These are phyloP conservation scores for Hypoxylon sp. DNA, from an alignment of 2,329 filamentous ascomycete species.

Conservation along the genomic window DNA sequence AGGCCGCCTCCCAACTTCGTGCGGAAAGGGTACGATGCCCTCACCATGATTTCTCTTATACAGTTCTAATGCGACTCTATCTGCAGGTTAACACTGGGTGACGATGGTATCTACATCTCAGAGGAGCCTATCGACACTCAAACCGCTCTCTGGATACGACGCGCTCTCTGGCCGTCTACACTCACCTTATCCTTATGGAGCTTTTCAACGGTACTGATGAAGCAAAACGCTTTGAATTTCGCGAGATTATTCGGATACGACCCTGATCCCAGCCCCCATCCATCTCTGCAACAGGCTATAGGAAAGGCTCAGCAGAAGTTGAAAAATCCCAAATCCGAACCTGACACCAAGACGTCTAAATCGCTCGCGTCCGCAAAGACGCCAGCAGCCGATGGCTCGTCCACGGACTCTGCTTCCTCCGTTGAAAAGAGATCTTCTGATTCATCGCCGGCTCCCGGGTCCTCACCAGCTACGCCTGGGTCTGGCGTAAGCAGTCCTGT, in stretches of 20 bases:
- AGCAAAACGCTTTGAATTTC: slow-evolving; percentile 59
- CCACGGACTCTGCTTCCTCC: slow-evolving; percentile 40
- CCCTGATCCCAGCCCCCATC: slow-evolving; percentile 35
- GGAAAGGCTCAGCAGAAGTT: slow-evolving; percentile 49
- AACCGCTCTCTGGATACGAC: slow-evolving; percentile 59
- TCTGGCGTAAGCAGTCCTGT: slow-evolving; percentile 31
- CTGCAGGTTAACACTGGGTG: slow-evolving; percentile 61
- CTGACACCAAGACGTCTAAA: slow-evolving; percentile 28
- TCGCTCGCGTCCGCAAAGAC: slow-evolving; percentile 37
- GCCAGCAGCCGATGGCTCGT: slow-evolving; percentile 42
- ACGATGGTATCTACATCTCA: slow-evolving; percentile 63
- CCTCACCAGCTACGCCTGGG: slow-evolving; percentile 32
- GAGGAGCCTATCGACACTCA: slow-evolving; percentile 62
- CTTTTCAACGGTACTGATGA: slow-evolving; percentile 62
- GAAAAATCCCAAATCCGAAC: slow-evolving; percentile 40
- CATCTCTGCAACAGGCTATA: slow-evolving; percentile 50
- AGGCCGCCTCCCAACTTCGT: slow-evolving; percentile 70
- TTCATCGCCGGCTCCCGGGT: slow-evolving; percentile 39
- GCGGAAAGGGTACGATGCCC: slow-evolving; percentile 67
- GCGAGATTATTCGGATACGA: slow-evolving; percentile 62
- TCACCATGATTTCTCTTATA: background rate
- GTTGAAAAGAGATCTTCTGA: slow-evolving; percentile 40
- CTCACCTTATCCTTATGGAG: slow-evolving; percentile 64
- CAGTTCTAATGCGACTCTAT: slow-evolving; percentile 28
- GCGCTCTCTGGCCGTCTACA: slow-evolving; percentile 67